Base-by-base conservation (phyloP, 805 yeast species). In the Suhomyces kilbournensis region DNA sequence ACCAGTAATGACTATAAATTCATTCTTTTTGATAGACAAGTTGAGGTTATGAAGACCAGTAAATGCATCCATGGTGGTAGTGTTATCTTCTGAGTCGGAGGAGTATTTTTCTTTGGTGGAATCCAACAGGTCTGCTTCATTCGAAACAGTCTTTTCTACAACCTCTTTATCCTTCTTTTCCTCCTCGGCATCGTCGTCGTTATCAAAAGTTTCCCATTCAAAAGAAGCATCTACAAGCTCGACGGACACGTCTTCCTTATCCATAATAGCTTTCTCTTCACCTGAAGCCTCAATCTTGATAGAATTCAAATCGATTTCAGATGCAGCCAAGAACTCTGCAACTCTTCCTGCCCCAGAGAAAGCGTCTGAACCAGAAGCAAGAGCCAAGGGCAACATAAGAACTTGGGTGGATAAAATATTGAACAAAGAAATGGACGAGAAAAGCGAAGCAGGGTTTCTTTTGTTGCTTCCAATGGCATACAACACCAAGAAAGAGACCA, bases 1-100 rank as follows among this genome's bases (percentile, higher is more conserved):
- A 14, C 97, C 97, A 0, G 93, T 87, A 25, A 88, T 77, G 53
- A 87, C 86, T 7, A 90, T 70, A 47, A 91, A 81, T 62, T 89
- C 96, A 22, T 88, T 88, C 51, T 79, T 80, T 40, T 73, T 67
- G 44, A 90, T 72, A 1, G 68, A 63, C 22, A 90, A 66, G 56
- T 83, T 74, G 52, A 90, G 66, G 61, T 85, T 59, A 40, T 59
- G 52, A 62, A 84, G 61, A 60, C 88, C 78, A 46, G 76, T 56
- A 62, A 77, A 77, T 6, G 22, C 35, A 15, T 42, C 22, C 6
- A 30, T 14, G 17, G 38, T 44, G 7, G 46, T 28, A 6, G 44
- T 45, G 17, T 30, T 22, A 9, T 40, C 47, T n/a, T 53, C 55
- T 9, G 47, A 48, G 2, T 52, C 50, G 4, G 22, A 44, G 6